These are phyloP conservation scores for Cymbomonas tetramitiformis DNA, from an alignment of 139 green algal species.

Conservation along the genomic window DNA sequence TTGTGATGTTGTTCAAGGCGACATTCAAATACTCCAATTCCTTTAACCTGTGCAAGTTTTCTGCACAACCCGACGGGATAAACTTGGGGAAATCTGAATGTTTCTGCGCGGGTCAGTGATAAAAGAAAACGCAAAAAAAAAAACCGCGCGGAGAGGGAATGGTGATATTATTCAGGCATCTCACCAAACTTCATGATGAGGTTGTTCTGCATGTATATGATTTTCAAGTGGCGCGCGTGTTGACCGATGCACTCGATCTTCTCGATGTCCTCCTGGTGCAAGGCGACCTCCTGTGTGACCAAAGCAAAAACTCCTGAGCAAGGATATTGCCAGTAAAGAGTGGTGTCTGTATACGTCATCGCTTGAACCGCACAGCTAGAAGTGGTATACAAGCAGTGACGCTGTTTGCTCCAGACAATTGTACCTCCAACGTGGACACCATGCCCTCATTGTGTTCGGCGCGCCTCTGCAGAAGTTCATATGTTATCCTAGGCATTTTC, in stretches of 20 bases:
- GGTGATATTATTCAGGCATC: too few relatives aligned
- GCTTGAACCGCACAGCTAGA: not conserved
- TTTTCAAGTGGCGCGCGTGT: slow-evolving; percentile 57
- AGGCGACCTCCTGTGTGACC: slow-evolving; percentile 68
- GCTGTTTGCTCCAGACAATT: too few relatives aligned
- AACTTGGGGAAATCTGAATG: not conserved
- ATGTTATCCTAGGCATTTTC: slow-evolving; percentile 44
- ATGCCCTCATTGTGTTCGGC: slow-evolving; percentile 77
- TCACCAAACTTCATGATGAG: slow-evolving; percentile 59
- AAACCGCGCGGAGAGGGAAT: not conserved
- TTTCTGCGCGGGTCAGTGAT: not conserved
- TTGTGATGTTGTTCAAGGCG: slow-evolving; percentile 76
- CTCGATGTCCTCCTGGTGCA: slow-evolving; percentile 80
- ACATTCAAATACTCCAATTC: slow-evolving; percentile 80
- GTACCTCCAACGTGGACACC: slow-evolving; percentile 63
- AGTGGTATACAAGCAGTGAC: too few relatives aligned
- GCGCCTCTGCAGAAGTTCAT: slow-evolving; percentile 42
- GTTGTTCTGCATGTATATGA: slow-evolving; percentile 87
- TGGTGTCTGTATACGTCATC: not conserved
- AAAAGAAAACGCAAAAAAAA: not conserved
- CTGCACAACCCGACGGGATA: not conserved
- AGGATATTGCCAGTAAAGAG: not conserved
- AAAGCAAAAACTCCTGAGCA: not conserved
- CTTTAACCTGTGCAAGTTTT: slow-evolving; percentile 79
- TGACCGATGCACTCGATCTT: slow-evolving; percentile 63